Percentiles rank a stretch among this genome's conserved stretches.
These are phyloP conservation scores for Apophysomyces elegans DNA, from an alignment of 371 early-diverging fungal species.

Conservation along the genomic window DNA sequence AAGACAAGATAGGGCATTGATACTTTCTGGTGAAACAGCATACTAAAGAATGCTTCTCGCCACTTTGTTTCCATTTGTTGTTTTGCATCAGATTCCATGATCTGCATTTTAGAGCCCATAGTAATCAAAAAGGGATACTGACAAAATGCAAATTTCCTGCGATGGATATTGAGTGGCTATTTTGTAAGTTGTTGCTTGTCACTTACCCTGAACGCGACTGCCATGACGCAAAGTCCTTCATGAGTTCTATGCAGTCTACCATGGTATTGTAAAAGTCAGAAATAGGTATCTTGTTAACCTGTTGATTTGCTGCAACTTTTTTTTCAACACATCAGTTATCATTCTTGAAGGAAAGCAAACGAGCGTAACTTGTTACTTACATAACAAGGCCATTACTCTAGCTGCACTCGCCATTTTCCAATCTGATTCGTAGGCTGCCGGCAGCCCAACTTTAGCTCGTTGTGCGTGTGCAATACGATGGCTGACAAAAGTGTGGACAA, in stretches of 20 bases:
- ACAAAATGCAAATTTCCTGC: conserved; percentile 78
- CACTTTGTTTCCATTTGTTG: conserved; percentile 85
- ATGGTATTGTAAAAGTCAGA: conserved; percentile 86
- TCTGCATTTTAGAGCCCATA: conserved; percentile 84
- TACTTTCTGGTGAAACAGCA: conserved; percentile 83
- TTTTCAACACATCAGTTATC: no score
- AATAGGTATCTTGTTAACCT: conserved; percentile 62
- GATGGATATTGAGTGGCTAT: background rate
- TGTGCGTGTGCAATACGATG: conserved; percentile 73
- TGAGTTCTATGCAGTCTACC: conserved; percentile 80
- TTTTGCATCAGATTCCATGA: conserved; percentile 87
- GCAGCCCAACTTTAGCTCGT: conserved; percentile 39
- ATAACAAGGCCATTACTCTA: conserved; percentile 85
- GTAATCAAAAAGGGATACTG: conserved; percentile 90
- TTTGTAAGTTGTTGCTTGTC: conserved; percentile 3
- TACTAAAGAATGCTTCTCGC: conserved; percentile 82
- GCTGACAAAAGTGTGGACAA: conserved; percentile 81
- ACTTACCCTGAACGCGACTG: conserved; percentile 73
- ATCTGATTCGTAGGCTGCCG: conserved; percentile 71
- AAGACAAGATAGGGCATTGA: conserved; percentile 81
- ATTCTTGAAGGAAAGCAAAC: conserved; percentile 18
- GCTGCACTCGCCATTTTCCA: conserved; percentile 89
- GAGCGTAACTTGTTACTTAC: conserved; percentile 40
- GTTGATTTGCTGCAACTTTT: conserved; percentile 70
- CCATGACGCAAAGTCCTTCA: conserved; percentile 86